These are phyloP conservation scores for button mushroom (Agaricus bisporus) DNA, from an alignment of 768 basidiomycete species.

Conservation along the genomic window DNA sequence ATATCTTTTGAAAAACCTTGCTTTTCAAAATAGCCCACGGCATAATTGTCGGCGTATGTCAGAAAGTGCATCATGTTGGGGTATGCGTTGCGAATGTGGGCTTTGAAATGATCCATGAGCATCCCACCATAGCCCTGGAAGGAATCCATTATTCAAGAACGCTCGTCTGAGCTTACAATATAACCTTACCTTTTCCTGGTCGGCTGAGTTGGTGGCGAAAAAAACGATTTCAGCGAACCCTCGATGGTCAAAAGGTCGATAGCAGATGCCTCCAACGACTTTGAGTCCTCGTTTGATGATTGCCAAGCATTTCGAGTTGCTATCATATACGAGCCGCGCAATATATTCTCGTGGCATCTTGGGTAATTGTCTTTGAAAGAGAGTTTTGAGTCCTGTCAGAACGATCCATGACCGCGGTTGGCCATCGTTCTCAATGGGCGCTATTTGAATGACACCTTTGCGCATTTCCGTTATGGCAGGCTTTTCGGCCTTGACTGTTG, in stretches of 20 bases:
- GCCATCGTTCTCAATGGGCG: conserved; percentile 79
- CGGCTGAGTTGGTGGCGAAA: conserved; percentile 93
- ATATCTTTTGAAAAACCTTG: conserved; percentile 99
- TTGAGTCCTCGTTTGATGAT: conserved; percentile 94
- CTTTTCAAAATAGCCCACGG: conserved; percentile 98
- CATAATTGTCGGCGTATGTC: conserved; percentile 98
- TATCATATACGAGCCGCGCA: conserved; percentile 88
- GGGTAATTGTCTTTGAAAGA: conserved; percentile 95
- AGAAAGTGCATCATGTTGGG: conserved; percentile 91
- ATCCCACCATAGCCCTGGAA: conserved; percentile 92
- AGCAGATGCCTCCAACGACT: conserved; percentile 97
- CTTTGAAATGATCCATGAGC: conserved; percentile 98
- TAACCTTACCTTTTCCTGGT: conserved; percentile 85
- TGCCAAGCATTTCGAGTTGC: conserved; percentile 87
- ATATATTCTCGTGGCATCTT: conserved; percentile 99
- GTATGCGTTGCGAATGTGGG: conserved; percentile 78
- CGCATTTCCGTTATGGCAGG: conserved; percentile 76
- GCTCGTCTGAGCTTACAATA: not conserved
- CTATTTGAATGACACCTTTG: conserved; percentile 76
- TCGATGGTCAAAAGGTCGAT: conserved; percentile 90
- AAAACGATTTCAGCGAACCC: conserved; percentile 98
- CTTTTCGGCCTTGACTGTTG: conserved; percentile 61
- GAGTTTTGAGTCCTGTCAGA: conserved; percentile 90
- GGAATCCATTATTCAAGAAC: not conserved
- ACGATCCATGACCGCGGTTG: conserved; percentile 74